These are phyloP conservation scores for Aciculosporium take DNA, from an alignment of 2,329 filamentous ascomycete genomes.

Conservation along the genomic window DNA sequence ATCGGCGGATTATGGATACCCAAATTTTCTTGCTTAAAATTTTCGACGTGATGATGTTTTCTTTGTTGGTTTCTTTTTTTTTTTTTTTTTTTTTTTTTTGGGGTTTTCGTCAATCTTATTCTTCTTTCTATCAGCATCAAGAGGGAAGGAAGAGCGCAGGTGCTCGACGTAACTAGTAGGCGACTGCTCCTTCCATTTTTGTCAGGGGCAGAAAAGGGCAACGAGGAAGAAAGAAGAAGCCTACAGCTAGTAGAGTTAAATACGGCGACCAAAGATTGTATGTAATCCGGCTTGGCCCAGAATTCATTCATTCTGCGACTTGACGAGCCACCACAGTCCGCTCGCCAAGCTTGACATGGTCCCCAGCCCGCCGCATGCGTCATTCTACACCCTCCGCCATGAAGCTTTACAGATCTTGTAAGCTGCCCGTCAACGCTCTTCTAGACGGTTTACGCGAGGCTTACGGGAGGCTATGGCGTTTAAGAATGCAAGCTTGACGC, in stretches of 20 bases:
- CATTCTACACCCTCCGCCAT: not conserved
- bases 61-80: not conserved
- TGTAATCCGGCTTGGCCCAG: not conserved
- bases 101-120: not conserved
- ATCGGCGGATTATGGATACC: not conserved
- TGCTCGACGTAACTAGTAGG: not conserved
- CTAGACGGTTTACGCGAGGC: too few relatives aligned
- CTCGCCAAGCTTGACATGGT: not conserved
- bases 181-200: slow-evolving; percentile 3
- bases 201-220: not conserved
- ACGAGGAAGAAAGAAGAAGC: not conserved
- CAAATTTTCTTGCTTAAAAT: not conserved
- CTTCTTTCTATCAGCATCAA: not conserved
- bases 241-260: not conserved
- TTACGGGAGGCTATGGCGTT: not conserved
- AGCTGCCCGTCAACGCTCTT: not conserved
- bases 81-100: not conserved
- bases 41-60: not conserved
- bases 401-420: not conserved
- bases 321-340: too few relatives aligned
- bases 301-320: not conserved
- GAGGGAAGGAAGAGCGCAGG: not conserved
- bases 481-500: not conserved
- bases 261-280: too few relatives aligned
- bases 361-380: not conserved